Base-by-base conservation (phyloP, 2,329 filamentous ascomycete genomes). In the Colletotrichum higginsianum region DNA sequence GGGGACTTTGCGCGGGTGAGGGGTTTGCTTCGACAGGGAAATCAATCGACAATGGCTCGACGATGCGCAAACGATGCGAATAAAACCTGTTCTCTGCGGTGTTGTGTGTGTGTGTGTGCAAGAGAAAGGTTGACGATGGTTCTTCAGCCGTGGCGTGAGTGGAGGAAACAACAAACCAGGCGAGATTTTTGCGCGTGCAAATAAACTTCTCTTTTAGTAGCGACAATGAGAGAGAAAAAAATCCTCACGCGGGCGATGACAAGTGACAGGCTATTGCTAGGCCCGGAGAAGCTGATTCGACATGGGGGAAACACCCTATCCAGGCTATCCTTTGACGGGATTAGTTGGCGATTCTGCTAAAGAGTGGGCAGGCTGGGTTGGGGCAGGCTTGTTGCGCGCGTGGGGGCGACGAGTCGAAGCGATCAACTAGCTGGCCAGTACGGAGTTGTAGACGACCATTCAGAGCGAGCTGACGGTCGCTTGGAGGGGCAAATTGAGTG, bases 161-260 rank as follows among this genome's bases (percentile, higher is more conserved):
- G 21, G 35, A 63, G 6, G 6, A 66, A 55, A 55, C 30, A n/a
- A 50, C 30, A 35, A 35, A 35, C 9, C 40, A 61, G 61, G 44
- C 61, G 67, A 66, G 63, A 61, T 61, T 71, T 61, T 71, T 68
- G 68, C 63, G 56, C 63, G 50, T 42, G 56, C n/a, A 38, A 53
- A 30, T 13, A 61, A 55, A 15, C 23, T n/a, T 44, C 15, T 52
- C 11, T 8, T 2, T 30, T 35, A 35, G 30, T 35, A 35, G 30
- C 1, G 30, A 35, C 30, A 35, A 35, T 38, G 15, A 61, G 40
- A 2, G 23, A 52, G 47, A 66, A 61, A 69, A 56, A 46, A 55
- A 50, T n/a, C 64, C 67, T 55, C 66, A 53, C 53, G 56, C 67
- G 38, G 56, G 30, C 47, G 42, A 70, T 38, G 18, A 42, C 46